These are phyloP conservation scores for Paraphoma chrysanthemicola DNA, from an alignment of 2,329 filamentous ascomycete genomes.

Conservation along the genomic window DNA sequence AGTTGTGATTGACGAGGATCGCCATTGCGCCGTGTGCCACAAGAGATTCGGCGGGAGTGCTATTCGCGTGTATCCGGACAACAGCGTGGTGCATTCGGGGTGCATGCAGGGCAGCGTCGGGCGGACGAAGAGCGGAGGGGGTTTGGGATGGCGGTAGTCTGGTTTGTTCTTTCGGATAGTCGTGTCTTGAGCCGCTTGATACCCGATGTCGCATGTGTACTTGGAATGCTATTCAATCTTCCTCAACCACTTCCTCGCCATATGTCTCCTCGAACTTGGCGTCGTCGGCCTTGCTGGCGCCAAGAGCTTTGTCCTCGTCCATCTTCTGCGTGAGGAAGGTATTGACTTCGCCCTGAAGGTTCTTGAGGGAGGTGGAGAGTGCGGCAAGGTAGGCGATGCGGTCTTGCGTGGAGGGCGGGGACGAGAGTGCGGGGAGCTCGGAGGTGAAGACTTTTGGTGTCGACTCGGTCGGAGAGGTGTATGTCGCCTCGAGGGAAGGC, in stretches of 20 bases:
- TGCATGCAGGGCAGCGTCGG: slow-evolving; percentile 49
- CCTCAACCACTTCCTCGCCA: slow-evolving; percentile 78
- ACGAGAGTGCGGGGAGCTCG: slow-evolving; percentile 27
- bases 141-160: background rate
- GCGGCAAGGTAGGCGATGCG: slow-evolving; percentile 67
- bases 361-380: slow-evolving; percentile 64
- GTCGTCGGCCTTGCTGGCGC: slow-evolving; percentile 49
- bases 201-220: background rate
- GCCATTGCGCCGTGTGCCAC: slow-evolving; percentile 90
- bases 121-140: slow-evolving; percentile 10
- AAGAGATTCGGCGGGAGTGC: slow-evolving; percentile 92
- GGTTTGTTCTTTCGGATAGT: slow-evolving; percentile 2
- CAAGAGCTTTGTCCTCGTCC: slow-evolving; percentile 69
- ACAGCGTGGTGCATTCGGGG: slow-evolving; percentile 58
- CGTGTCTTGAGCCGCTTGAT: background rate
- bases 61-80: slow-evolving; percentile 84
- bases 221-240: slow-evolving; percentile 54
- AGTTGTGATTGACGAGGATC: slow-evolving; percentile 85
- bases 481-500: slow-evolving; percentile 57
- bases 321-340: slow-evolving; percentile 74
- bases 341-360: slow-evolving; percentile 73
- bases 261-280: slow-evolving; percentile 73
- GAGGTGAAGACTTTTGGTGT: slow-evolving; percentile 36
- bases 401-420: slow-evolving; percentile 47
- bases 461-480: slow-evolving; percentile 57